Conservation (phyloP, 192 early-diverging fungal species). For the Linnemannia exigua region DNA sequence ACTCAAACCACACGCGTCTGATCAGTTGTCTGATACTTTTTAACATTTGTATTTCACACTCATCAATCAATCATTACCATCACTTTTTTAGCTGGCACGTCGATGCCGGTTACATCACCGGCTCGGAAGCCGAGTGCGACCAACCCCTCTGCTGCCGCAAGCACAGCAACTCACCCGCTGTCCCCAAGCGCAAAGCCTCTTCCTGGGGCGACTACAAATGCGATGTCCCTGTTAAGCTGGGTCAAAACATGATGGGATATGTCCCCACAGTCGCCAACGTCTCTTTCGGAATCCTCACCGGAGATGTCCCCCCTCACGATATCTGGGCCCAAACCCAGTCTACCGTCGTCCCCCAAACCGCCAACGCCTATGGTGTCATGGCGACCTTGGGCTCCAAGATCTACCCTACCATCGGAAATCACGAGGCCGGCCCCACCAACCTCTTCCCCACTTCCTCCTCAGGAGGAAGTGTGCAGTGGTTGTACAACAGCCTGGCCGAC, state of each 20-base stretch:
- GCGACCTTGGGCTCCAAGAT: slow-evolving; percentile 38
- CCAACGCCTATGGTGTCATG: slow-evolving; percentile 47
- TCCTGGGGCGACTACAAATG: slow-evolving; percentile 63
- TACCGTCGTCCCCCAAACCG: slow-evolving; percentile 45
- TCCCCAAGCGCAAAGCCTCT: slow-evolving; percentile 25
- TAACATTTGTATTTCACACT: slow-evolving; percentile 29
- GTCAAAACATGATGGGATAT: slow-evolving; percentile 47
- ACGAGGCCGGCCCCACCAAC: slow-evolving; percentile 63
- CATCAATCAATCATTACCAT: background rate
- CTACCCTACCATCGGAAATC: slow-evolving; percentile 69
- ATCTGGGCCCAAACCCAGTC: slow-evolving; percentile 59
- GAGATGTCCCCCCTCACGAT: slow-evolving; percentile 68
- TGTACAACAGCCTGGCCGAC: slow-evolving; percentile 58
- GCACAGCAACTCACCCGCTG: slow-evolving; percentile 42
- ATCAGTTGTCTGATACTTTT: background rate
- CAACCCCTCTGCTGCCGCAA: slow-evolving; percentile 63
- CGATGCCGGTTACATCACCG: slow-evolving; percentile 24
- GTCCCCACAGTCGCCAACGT: slow-evolving; percentile 46
- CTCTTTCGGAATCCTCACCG: slow-evolving; percentile 60
- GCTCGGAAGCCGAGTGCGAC: slow-evolving; percentile 60
- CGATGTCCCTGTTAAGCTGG: slow-evolving; percentile 59
- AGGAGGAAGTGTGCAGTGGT: slow-evolving; percentile 55
- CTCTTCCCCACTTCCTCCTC: slow-evolving; percentile 42
- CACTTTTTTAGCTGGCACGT: slow-evolving; percentile 33
- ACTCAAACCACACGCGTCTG: too few species aligned